A percentile compares a stretch with the other conserved stretches of the same genome.
Conservation (phyloP, 257 asterid species). For the Jacaranda copaia region DNA sequence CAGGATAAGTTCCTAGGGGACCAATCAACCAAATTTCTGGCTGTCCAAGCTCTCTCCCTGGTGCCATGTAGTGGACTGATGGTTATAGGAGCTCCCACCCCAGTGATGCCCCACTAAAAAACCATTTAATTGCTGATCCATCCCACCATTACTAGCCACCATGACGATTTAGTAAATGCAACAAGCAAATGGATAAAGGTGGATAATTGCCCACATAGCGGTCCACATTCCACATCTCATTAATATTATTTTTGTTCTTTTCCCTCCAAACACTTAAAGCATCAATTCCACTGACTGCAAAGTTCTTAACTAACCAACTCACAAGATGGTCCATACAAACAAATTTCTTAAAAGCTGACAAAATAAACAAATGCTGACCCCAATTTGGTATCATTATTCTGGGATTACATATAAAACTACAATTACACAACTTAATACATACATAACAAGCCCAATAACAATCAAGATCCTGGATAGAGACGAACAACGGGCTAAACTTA, state of each 20-base stretch:
- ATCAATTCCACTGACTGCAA: constrained; percentile 40
- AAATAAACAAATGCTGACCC: constrained; percentile 24
- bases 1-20: constrained; percentile 3
- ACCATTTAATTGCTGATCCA: constrained; percentile 18
- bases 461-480: neutral
- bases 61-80: neutral
- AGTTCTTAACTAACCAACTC: constrained; percentile 33
- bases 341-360: constrained; percentile 28
- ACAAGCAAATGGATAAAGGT: constrained; percentile 18
- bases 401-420: constrained; percentile 28
- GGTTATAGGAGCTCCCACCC: too few species aligned
- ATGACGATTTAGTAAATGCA: constrained; percentile 31
- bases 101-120: neutral
- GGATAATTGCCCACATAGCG: constrained; percentile 35
- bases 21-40: constrained; percentile 1
- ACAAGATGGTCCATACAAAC: constrained; percentile 30
- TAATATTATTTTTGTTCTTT: constrained; percentile 18
- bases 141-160: constrained; percentile 28
- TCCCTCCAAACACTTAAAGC: constrained; percentile 34
- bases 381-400: neutral
- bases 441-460: constrained; percentile 24
- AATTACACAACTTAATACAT: constrained; percentile 12
- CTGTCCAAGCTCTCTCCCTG: neutral
- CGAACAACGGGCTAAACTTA: neutral
- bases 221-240: constrained; percentile 30